A percentile compares a stretch with the other conserved stretches of the same genome.
These are phyloP conservation scores for Kwoniella sp. DNA, from an alignment of 768 basidiomycete genomes.

Conservation along the genomic window DNA sequence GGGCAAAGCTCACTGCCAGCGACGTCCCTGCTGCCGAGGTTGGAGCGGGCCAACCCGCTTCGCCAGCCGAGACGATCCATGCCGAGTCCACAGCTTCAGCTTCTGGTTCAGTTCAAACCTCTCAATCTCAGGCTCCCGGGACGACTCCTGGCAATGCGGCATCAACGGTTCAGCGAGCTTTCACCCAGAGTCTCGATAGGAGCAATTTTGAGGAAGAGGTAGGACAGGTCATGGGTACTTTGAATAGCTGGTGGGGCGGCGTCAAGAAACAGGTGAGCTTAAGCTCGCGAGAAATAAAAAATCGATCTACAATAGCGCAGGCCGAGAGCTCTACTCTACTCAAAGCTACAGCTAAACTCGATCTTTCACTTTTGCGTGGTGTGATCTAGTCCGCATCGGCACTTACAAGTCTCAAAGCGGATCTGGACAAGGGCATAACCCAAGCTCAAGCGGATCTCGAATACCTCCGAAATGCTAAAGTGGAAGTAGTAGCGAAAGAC, in stretches of 20 bases:
- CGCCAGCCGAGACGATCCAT: slow-evolving; percentile 23
- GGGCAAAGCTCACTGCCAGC: too few relatives aligned
- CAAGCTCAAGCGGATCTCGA: slow-evolving; percentile 53
- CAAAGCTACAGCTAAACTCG: too few relatives aligned
- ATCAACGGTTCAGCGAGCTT: slow-evolving; percentile 24
- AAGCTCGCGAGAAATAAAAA: too few relatives aligned
- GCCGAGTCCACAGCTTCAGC: not conserved
- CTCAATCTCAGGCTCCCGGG: too few relatives aligned
- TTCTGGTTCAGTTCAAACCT: too few relatives aligned
- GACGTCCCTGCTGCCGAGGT: too few relatives aligned
- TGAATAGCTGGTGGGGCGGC: slow-evolving; percentile 73
- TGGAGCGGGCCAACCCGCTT: slow-evolving; percentile 5
- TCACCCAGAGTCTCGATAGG: slow-evolving; percentile 33
- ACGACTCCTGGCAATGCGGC: slow-evolving; percentile 1
- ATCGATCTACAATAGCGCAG: too few relatives aligned
- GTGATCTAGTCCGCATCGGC: slow-evolving; percentile 52
- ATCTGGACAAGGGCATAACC: slow-evolving; percentile 50
- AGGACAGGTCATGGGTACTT: slow-evolving; percentile 80
- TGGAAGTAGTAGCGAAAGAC: slow-evolving; percentile 49
- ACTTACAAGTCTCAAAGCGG: slow-evolving; percentile 44
- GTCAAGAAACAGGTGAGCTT: slow-evolving; percentile 78
- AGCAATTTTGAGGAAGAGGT: slow-evolving; percentile 76
- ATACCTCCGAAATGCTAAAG: slow-evolving; percentile 45
- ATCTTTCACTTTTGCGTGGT: too few relatives aligned
- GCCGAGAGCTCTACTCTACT: too few relatives aligned